Evolutionary conservation across 371 early-diverging fungal genomes (phyloP).

Genomic region (Rhizopus stolonifer): DNA sequence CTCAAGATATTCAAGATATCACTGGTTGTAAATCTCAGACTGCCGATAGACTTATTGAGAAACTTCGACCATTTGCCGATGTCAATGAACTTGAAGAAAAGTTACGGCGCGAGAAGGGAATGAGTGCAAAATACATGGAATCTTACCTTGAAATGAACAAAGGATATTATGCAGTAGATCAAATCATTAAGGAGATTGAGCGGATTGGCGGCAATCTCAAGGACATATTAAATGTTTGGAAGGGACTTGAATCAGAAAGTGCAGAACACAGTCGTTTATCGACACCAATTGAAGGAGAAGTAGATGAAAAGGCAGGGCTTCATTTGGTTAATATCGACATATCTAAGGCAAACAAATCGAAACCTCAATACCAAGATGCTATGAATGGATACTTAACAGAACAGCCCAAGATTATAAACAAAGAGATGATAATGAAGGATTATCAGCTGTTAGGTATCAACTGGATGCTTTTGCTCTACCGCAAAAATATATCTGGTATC

Average conservation of each 20-base stretch:
- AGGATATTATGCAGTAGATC: constrained; percentile 75
- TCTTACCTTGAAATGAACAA: constrained; percentile 65
- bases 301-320: constrained; percentile 31
- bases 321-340: constrained; percentile 23
- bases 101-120: constrained; percentile 56
- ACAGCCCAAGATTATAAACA: constrained; percentile 61
- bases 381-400: constrained; percentile 43
- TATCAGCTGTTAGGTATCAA: constrained; percentile 94
- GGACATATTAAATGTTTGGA: constrained; percentile 55
- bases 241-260: constrained; percentile 21
- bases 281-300: constrained; percentile 22
- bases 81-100: constrained; percentile 53
- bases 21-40: constrained; percentile 62
- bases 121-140: constrained; percentile 59
- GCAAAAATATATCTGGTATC: constrained; percentile 80
- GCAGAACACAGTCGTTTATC: constrained; percentile 19
- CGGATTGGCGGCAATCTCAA: constrained; percentile 53
- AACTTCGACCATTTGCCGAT: constrained; percentile 64
- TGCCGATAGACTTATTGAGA: constrained; percentile 53
- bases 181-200: constrained; percentile 65
- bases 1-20: constrained; percentile 64
- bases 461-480: constrained; percentile 87
- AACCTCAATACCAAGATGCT: constrained; percentile 27
- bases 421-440: constrained; percentile 67
- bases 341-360: constrained; percentile 10